Base-by-base conservation (phyloP, 495 filamentous ascomycete genomes). In the Astrothelium macrocarpum region DNA sequence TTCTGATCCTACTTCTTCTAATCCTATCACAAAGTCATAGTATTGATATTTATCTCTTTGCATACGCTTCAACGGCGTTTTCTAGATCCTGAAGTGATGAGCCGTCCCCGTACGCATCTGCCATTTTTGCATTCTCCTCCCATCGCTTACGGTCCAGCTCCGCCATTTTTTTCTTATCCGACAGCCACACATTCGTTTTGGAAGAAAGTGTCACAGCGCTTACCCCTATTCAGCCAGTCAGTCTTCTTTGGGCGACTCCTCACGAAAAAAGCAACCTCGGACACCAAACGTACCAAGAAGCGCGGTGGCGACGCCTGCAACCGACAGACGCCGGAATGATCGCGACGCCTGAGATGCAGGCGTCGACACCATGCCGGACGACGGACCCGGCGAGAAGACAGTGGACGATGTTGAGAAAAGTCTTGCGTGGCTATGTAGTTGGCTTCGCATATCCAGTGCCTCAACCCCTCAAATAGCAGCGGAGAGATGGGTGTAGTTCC, bases 101-200 rank as follows among this genome's bases (percentile, higher is more conserved):
- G 5, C 49, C 49, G 29, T 56, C 49, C 29, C 49, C 49, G 29
- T 56, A 56, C 25, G 49, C 49, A 11, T 56, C 49, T 25, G 49
- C 25, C 49, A 56, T 56, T 29, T 29, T 56, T 16, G 49, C 49
- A 56, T 56, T 56, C 49, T 56, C 49, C 49, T 56, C 2, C 49
- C 49, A 56, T 2, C 49, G 49, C 49, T 56, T 56, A 9, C 49
- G 49, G 16, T 56, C 49, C 12, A 56, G 49, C 49, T 56, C 49
- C 20, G 49, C 49, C 49, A 29, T 56, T 29, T 11, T 26, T 2
- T 29, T 56, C 25, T 56, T 26, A 26, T 29, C 23, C 49, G 49
- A 11, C 25, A 56, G 5, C 49, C 49, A 56, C 49, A 25, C 0
- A 5, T 16, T 56, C 25, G 49, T 56, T 16, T 56, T 26, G 23